phyloP scores from a whole-genome alignment of 805 yeast species.

The Allodekkera sacchari region DNA sequence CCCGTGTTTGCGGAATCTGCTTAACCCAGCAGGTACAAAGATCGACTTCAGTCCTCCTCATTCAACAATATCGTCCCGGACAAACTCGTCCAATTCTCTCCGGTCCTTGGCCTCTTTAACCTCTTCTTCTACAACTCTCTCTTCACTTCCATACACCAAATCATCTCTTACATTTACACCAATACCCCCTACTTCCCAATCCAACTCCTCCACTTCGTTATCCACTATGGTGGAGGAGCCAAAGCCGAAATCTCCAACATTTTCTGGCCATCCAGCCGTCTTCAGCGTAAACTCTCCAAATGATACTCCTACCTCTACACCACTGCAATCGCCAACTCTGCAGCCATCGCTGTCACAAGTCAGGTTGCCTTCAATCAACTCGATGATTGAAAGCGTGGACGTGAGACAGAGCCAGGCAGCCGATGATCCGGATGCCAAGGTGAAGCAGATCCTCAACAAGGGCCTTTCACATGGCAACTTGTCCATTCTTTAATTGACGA shows the following conservation, averaged over 20 bases:
- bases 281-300: conserved; percentile 27
- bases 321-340: conserved; percentile 29
- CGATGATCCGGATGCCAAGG: conserved; percentile 20
- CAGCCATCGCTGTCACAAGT: conserved; percentile 15
- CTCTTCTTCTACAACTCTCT: conserved; percentile 20
- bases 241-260: conserved; percentile 26
- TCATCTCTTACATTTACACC: conserved; percentile 44
- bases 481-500: conserved; percentile 5
- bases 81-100: conserved; percentile 25
- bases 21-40: not conserved
- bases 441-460: conserved; percentile 19
- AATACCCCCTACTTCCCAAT: conserved; percentile 13
- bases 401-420: too few species aligned
- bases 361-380: conserved; percentile 26
- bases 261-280: conserved; percentile 18
- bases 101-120: conserved; percentile 22
- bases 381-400: conserved; percentile 16
- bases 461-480: conserved; percentile 19
- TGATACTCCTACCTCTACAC: conserved; percentile 28
- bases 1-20: conserved; percentile 2
- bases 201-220: conserved; percentile 15
- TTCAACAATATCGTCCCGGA: conserved; percentile 22
- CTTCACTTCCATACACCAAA: conserved; percentile 47
- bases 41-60: conserved; percentile 21
- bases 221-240: conserved; percentile 15